Evolutionary conservation across 345 rosid species (phyloP).

Genomic region (Cardiospermum halicacabum): DNA sequence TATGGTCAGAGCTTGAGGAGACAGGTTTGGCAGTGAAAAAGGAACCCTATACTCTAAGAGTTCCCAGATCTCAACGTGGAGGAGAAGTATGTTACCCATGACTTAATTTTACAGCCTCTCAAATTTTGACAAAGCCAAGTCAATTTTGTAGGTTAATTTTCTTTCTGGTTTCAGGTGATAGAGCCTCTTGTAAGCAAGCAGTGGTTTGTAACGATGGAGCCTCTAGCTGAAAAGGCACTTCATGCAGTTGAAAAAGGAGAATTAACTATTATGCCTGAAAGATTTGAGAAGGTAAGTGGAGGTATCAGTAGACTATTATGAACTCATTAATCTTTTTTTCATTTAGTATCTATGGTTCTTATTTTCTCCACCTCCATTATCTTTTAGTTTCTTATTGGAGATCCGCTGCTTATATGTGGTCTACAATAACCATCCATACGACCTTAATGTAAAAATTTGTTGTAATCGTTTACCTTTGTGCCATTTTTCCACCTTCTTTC

Average conservation of each 20-base stretch:
- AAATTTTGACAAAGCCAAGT: constrained; percentile 5
- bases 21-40: constrained; percentile 79
- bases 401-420: not conserved
- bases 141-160: constrained; percentile 12
- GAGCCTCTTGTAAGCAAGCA: constrained; percentile 96
- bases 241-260: constrained; percentile 76
- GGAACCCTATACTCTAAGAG: constrained; percentile 69
- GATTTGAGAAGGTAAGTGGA: constrained; percentile 83
- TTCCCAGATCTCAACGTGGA: constrained; percentile 98
- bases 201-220: constrained; percentile 95
- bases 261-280: constrained; percentile 76
- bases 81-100: constrained; percentile 67
- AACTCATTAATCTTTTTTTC: not conserved
- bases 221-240: constrained; percentile 95
- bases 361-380: not conserved
- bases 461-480: not conserved
- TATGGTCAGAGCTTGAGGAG: constrained; percentile 96
- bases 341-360: not conserved
- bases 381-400: not conserved
- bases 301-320: constrained; percentile 4
- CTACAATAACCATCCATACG: not conserved
- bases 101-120: constrained; percentile 12
- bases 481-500: not conserved
- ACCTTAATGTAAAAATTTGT: not conserved
- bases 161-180: constrained; percentile 47